Percentiles rank a stretch among this genome's conserved stretches.
Evolutionary conservation across 129 eudicot species (phyloP).

Genomic region (Flaveria bidentis): DNA sequence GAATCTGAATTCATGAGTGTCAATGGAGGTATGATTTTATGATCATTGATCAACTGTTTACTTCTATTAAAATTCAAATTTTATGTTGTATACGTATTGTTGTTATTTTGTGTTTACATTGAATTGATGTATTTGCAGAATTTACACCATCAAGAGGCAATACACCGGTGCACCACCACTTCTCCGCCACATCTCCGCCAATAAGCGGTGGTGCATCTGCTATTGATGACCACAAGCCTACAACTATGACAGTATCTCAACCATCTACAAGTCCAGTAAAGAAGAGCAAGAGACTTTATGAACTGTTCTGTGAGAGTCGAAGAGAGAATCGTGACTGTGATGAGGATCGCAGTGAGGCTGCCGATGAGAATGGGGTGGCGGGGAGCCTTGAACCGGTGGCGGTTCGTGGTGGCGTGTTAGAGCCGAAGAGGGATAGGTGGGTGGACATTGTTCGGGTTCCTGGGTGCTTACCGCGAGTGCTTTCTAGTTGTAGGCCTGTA

Average conservation of each 20-base stretch:
- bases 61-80: not conserved
- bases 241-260: slow-evolving; percentile 1
- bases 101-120: not conserved
- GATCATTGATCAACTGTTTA: not conserved
- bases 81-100: not conserved
- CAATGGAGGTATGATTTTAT: slow-evolving; percentile 48
- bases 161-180: slow-evolving; percentile 59
- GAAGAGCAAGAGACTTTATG: slow-evolving; percentile 57
- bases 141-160: slow-evolving; percentile 67
- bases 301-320: slow-evolving; percentile 55
- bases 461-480: slow-evolving; percentile 43
- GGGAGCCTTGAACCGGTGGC: slow-evolving; percentile 32
- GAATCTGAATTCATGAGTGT: slow-evolving; percentile 64
- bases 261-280: slow-evolving; percentile 32
- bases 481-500: slow-evolving; percentile 47
- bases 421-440: slow-evolving; percentile 36
- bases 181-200: slow-evolving; percentile 28
- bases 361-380: slow-evolving; percentile 17
- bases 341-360: slow-evolving; percentile 20
- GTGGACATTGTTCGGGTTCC: slow-evolving; percentile 40
- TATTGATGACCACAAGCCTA: slow-evolving; percentile 23
- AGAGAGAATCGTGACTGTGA: slow-evolving; percentile 20
- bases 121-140: slow-evolving; percentile 36
- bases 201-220: slow-evolving; percentile 26
- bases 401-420: slow-evolving; percentile 31